Evolutionary conservation across 2,329 filamentous ascomycete species (phyloP).

Genomic region (Phyllosticta capitalensis): DNA sequence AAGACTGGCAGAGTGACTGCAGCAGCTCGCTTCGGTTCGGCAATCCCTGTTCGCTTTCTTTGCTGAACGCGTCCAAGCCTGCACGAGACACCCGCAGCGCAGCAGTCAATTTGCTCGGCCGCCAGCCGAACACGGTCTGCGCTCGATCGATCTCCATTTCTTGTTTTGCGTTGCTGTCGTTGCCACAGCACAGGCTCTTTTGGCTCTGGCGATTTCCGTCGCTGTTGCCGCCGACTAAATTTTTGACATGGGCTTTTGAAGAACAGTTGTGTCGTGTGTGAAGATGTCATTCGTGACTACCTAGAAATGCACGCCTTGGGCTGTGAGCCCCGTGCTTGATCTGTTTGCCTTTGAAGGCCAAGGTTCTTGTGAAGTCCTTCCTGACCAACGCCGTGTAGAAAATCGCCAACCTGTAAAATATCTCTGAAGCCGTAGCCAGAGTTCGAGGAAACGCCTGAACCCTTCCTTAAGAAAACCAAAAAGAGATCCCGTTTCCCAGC

Average conservation of each 20-base stretch:
- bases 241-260: background rate
- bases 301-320: background rate
- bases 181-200: background rate
- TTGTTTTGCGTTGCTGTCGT: background rate
- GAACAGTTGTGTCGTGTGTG: background rate
- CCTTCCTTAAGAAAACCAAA: background rate
- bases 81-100: no score
- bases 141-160: background rate
- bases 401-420: background rate
- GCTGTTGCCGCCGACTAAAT: background rate
- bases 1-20: no score
- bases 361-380: background rate
- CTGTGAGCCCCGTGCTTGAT: no score
- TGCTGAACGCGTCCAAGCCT: background rate
- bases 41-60: background rate
- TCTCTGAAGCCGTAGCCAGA: background rate
- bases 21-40: no score
- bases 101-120: background rate
- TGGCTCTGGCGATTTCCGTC: no score
- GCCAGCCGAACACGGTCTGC: background rate
- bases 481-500: conserved; percentile 7
- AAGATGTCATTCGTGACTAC: background rate
- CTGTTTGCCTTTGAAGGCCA: background rate
- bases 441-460: background rate
- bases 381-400: background rate